Percentiles rank a stretch among this genome's conserved stretches.
phyloP scores from a whole-genome alignment of 176 grass and related monocot species.

The Musa troglodytarum region DNA sequence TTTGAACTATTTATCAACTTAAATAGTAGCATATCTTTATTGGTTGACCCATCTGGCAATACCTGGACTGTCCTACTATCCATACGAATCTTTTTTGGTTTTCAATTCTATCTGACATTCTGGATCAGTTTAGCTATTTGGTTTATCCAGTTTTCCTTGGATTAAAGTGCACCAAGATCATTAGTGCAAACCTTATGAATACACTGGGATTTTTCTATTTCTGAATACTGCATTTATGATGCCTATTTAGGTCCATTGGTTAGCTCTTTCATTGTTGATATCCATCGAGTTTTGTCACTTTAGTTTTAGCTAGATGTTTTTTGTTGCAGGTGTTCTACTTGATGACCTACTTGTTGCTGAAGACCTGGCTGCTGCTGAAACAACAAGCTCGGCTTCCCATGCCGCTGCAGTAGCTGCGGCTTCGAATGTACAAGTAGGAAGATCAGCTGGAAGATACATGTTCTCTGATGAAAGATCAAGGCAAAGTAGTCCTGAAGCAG shows the following conservation, averaged over 20 bases:
- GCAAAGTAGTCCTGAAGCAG: conserved; percentile 42
- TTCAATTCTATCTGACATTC: no score
- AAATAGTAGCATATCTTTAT: no score
- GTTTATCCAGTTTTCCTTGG: no score
- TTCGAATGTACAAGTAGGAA: conserved; percentile 42
- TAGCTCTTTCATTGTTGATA: neutral
- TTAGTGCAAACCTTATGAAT: no score
- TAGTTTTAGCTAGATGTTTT: neutral
- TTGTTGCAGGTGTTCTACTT: conserved; percentile 67
- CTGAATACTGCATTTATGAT: no score
- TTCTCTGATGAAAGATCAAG: conserved; percentile 63
- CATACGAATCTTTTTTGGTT: no score
- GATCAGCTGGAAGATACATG: conserved; percentile 49
- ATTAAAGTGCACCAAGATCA: no score
- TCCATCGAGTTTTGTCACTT: neutral
- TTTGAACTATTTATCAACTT: no score
- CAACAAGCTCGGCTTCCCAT: conserved; percentile 71
- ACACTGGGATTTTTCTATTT: no score
- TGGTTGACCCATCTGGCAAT: no score
- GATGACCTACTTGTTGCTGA: conserved; percentile 96
- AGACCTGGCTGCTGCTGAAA: conserved; percentile 90
- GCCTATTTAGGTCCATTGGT: neutral
- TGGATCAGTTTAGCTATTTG: no score
- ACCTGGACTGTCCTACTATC: no score
- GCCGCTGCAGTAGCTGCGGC: conserved; percentile 66